phyloP scores from a whole-genome alignment of 805 yeast species.

The Sporopachydermia quercuum region DNA sequence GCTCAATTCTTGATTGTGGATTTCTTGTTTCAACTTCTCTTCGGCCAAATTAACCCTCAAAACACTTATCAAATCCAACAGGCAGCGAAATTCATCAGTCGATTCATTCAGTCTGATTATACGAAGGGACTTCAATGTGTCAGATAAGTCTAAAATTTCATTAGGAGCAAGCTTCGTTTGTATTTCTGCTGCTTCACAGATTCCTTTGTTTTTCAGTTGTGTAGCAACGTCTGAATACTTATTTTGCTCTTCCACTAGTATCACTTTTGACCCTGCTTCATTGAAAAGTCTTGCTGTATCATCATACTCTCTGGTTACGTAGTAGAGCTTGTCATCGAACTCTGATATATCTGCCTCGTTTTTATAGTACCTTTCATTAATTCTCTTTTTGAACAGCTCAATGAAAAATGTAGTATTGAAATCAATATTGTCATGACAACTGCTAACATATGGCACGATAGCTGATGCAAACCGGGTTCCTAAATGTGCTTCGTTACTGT shows the following conservation, averaged over 20 bases:
- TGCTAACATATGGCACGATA: neutral
- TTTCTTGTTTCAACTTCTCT: no score
- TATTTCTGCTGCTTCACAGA: neutral
- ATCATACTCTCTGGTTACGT: neutral
- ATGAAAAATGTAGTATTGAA: neutral
- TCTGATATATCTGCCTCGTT: neutral
- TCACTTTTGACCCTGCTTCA: neutral
- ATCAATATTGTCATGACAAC: neutral
- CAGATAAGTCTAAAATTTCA: neutral
- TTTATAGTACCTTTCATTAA: neutral
- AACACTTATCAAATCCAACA: neutral
- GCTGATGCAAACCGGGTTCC: neutral
- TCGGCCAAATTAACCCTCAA: no score
- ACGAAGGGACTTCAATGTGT: neutral
- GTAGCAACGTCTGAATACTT: neutral
- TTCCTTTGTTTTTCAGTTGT: neutral
- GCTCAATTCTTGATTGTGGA: no score
- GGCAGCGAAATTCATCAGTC: neutral
- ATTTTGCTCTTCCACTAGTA: neutral
- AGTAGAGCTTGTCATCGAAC: no score
- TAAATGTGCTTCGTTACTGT: neutral
- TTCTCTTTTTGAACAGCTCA: constrained; percentile 1
- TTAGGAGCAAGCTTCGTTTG: neutral
- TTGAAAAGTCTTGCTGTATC: neutral
- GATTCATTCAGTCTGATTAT: neutral